Base-by-base conservation (phyloP, 768 basidiomycete genomes). In the Exidia glandulosa region DNA sequence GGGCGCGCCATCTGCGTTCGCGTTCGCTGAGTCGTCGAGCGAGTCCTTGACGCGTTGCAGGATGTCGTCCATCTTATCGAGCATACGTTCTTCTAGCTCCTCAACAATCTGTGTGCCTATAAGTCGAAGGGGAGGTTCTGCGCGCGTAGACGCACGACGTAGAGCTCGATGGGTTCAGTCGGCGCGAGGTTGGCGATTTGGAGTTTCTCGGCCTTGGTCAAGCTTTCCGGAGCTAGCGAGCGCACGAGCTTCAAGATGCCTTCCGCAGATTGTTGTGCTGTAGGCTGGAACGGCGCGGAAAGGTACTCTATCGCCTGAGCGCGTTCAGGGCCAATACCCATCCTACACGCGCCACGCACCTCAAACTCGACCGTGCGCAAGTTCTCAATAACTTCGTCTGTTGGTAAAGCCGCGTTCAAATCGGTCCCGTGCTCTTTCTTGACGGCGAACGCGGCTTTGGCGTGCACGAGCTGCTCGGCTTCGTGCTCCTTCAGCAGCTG, bases 111-210 rank as follows among this genome's bases (percentile, higher is more conserved):
- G 58, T n/a, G 27, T 10, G 25, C 16, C 13, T 13, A 27, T 54
- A 12, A 29, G 30, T n/a, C n/a, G 31, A 32, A 45, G 19, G 14
- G n/a, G 19, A 12, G 16, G 57, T 19, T 12, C n/a, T 6, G 5
- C 19, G 47, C 23, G 52, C n/a, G 57, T 34, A 61, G 31, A 80
- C 90, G 52, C 64, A 94, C 93, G 60, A 90, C 87, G 67, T 96
- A 94, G 29, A 96, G 82, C 69, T 94, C 90, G 29, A 95, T 90
- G 0, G 84, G 76, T 54, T 84, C 79, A 6, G 82, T 85, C 2
- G 94, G 94, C 1, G 86, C 87, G 4, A 95, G 78, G 67, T 97
- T 96, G n/a, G 91, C 85, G 34, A 96, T 79, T 67, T 94, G 91
- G 2, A 96, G 77, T 67, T 94, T 93, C 76, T 97, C 94, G 2